Conservation (phyloP, 2,329 filamentous ascomycete species). For the Cytospora mali region DNA sequence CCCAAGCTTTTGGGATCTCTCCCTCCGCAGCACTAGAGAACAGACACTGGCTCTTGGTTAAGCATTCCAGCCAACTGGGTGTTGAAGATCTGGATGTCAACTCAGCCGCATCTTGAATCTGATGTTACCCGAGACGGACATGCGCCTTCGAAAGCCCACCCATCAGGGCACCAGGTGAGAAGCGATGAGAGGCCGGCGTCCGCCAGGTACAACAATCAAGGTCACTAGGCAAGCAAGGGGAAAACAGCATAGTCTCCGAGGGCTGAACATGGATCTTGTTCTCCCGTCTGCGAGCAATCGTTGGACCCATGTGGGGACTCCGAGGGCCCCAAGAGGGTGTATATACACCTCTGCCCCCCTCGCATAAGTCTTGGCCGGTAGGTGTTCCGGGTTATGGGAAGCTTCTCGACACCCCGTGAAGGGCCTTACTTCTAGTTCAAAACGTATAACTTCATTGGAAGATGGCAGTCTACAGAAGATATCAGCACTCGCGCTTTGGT, state of each 20-base stretch:
- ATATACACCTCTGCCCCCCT: slow-evolving; percentile 10
- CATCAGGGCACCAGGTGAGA: slow-evolving; percentile 3
- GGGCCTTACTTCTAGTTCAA: background rate
- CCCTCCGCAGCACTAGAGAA: background rate
- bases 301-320: slow-evolving; percentile 19
- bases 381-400: background rate
- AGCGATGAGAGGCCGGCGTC: slow-evolving; percentile 10
- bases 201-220: slow-evolving; percentile 15
- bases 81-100: background rate
- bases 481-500: slow-evolving; percentile 9
- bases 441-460: background rate
- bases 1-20: background rate
- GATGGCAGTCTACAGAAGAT: background rate
- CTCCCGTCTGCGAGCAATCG: background rate
- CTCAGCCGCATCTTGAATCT: slow-evolving; percentile 13
- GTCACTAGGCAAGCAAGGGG: slow-evolving; percentile 1
- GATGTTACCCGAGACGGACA: slow-evolving; percentile 20
- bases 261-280: slow-evolving; percentile 12
- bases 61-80: background rate
- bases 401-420: background rate
- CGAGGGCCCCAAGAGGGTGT: background rate
- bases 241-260: slow-evolving; percentile 1
- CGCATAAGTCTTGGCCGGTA: background rate
- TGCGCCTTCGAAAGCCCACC: slow-evolving; percentile 5
- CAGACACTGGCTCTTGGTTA: background rate